Conservation (phyloP, 441 rosid genomes). For the Adansonia rubrostipa region DNA sequence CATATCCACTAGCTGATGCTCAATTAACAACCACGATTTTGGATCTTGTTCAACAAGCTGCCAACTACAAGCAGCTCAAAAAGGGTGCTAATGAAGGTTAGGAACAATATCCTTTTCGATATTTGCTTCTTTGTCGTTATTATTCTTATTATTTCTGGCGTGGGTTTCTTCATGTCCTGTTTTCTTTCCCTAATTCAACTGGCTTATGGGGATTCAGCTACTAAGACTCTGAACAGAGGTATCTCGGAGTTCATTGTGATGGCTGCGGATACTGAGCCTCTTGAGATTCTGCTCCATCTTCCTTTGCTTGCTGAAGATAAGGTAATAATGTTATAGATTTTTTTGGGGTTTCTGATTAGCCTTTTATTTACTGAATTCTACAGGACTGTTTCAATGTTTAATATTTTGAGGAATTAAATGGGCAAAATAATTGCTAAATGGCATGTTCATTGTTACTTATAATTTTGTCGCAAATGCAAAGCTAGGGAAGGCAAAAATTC, state of each 20-base stretch:
- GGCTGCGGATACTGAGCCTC: constrained; percentile 91
- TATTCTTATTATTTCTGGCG: not conserved
- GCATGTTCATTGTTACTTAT: not conserved
- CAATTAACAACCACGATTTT: constrained; percentile 73
- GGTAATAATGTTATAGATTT: constrained; percentile 39
- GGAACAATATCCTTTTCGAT: not conserved
- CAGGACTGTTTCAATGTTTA: not conserved
- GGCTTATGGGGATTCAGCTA: constrained; percentile 49
- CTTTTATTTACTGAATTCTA: not conserved
- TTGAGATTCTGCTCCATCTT: constrained; percentile 87
- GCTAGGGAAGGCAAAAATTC: not conserved
- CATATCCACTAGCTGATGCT: constrained; percentile 88
- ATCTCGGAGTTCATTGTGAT: constrained; percentile 87
- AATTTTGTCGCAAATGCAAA: not conserved
- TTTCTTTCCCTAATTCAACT: not conserved
- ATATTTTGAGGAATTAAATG: not conserved
- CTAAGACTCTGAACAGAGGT: constrained; percentile 88
- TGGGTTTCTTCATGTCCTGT: not conserved
- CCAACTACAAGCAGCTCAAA: constrained; percentile 91
- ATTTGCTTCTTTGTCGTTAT: not conserved
- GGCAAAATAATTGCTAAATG: not conserved
- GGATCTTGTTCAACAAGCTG: constrained; percentile 95
- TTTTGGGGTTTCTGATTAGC: not conserved
- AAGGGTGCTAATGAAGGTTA: constrained; percentile 96
- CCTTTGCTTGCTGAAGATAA: constrained; percentile 90